Conservation (phyloP, 768 basidiomycete species). For the Phylloporus arenicola region DNA sequence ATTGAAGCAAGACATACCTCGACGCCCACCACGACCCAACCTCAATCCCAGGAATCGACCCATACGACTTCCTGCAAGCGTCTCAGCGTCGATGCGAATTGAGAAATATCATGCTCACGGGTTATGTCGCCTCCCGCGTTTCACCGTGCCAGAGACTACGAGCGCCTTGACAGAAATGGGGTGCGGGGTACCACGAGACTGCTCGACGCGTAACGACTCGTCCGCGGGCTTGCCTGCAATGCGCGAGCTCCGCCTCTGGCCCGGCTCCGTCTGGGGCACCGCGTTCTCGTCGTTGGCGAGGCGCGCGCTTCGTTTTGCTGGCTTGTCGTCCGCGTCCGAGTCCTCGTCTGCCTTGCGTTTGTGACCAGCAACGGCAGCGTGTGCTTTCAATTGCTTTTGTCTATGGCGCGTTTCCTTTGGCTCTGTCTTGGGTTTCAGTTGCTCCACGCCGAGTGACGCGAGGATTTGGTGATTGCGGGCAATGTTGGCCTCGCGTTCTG, state of each 20-base stretch:
- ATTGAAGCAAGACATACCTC: slow-evolving; percentile 36
- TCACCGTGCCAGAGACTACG: slow-evolving; percentile 34
- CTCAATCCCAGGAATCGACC: slow-evolving; percentile 69
- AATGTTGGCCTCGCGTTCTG: slow-evolving; percentile 34
- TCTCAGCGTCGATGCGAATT: slow-evolving; percentile 17
- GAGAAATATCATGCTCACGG: slow-evolving; percentile 18
- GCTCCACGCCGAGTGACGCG: slow-evolving; percentile 35
- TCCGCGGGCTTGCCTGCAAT: slow-evolving; percentile 52
- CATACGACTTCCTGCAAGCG: slow-evolving; percentile 62
- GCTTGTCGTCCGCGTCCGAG: slow-evolving; percentile 31
- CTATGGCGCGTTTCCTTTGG: slow-evolving; percentile 37
- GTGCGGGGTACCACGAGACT: slow-evolving; percentile 27
- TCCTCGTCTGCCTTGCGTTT: slow-evolving; percentile 38
- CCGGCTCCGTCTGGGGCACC: slow-evolving; percentile 6
- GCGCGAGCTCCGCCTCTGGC: slow-evolving; percentile 61
- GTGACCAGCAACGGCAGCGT: slow-evolving; percentile 11
- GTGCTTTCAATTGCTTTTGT: not conserved
- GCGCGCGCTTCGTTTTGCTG: slow-evolving; percentile 14
- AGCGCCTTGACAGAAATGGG: slow-evolving; percentile 38
- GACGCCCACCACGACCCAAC: slow-evolving; percentile 84
- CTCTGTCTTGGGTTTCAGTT: slow-evolving; percentile 40
- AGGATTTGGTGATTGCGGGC: slow-evolving; percentile 42
- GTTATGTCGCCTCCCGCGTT: slow-evolving; percentile 28
- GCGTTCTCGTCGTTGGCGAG: slow-evolving; percentile 17
- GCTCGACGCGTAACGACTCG: slow-evolving; percentile 41